Percentiles rank a stretch among this genome's conserved stretches.
Evolutionary conservation across 1,284 basidiomycete species (phyloP).

Genomic region (Athelia psychrophila): DNA sequence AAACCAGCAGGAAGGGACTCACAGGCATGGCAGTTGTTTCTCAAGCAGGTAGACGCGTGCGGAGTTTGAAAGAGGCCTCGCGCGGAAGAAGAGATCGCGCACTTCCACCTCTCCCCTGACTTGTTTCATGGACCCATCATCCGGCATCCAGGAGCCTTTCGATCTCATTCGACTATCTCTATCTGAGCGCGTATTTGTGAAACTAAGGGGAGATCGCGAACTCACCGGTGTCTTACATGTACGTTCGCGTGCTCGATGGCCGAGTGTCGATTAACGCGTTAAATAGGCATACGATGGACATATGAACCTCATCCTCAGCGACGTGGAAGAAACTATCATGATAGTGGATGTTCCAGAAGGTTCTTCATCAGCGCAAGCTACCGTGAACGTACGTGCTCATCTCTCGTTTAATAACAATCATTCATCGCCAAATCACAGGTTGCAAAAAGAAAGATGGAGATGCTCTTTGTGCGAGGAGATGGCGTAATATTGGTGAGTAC

Average conservation of each 20-base stretch:
- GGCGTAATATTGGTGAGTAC: constrained; percentile 84
- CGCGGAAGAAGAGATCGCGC: constrained; percentile 10
- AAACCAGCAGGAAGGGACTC: constrained; percentile 17
- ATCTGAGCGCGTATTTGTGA: constrained; percentile 95
- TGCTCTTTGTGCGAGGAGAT: constrained; percentile 97
- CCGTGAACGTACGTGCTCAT: constrained; percentile 55
- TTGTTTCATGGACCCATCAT: constrained; percentile 62
- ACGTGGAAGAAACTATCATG: constrained; percentile 97
- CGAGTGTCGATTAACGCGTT: constrained; percentile 6
- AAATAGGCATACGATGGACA: constrained; percentile 96
- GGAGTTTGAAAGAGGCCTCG: constrained; percentile 16
- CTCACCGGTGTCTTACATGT: constrained; percentile 93
- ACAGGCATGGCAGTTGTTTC: constrained; percentile 45
- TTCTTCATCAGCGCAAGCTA: constrained; percentile 43
- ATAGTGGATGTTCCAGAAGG: constrained; percentile 75
- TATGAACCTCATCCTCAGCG: constrained; percentile 98
- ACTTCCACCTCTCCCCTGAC: constrained; percentile 2
- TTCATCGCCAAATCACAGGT: constrained; percentile 47
- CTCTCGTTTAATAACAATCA: neutral
- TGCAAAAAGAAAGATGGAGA: constrained; percentile 93
- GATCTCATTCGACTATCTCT: constrained; percentile 96
- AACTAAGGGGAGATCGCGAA: constrained; percentile 93
- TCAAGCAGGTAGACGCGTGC: constrained; percentile 14
- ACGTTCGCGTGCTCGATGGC: constrained; percentile 26
- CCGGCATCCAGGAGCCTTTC: constrained; percentile 93